A percentile compares a stretch with the other conserved stretches of the same genome.
These are phyloP conservation scores for Pseudomassariella vexata DNA, from an alignment of 2,329 filamentous ascomycete species.

Conservation along the genomic window DNA sequence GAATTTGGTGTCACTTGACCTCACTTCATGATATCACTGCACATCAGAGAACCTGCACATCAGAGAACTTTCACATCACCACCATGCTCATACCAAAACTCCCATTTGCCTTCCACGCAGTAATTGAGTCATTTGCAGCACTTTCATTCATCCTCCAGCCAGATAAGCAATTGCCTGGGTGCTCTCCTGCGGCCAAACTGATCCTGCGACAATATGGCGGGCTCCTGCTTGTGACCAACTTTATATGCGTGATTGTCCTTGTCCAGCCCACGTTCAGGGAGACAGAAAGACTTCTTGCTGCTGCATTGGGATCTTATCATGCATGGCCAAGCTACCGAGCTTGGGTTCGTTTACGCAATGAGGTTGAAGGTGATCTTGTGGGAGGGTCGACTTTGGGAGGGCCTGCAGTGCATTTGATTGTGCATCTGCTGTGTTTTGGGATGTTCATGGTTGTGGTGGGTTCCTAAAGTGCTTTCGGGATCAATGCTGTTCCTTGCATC, in stretches of 20 bases:
- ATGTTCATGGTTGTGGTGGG: conserved; percentile 24
- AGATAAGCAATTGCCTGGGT: conserved; percentile 33
- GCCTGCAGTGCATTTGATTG: conserved; percentile 36
- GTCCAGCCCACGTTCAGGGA: conserved; percentile 23
- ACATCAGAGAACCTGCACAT: no score
- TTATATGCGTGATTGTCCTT: conserved; percentile 34
- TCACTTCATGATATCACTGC: no score
- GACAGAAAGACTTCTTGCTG: conserved; percentile 26
- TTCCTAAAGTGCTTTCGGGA: not conserved
- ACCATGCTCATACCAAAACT: conserved; percentile 16
- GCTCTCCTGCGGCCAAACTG: conserved; percentile 32
- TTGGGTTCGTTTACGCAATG: conserved; percentile 23
- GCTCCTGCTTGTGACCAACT: conserved; percentile 36
- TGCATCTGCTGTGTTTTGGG: conserved; percentile 32
- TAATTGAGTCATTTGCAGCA: conserved; percentile 36
- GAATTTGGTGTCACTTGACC: no score
- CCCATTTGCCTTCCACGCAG: conserved; percentile 31
- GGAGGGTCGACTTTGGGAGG: conserved; percentile 33
- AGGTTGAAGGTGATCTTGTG: conserved; percentile 9
- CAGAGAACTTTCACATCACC: not conserved
- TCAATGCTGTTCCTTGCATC: no score
- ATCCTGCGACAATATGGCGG: conserved; percentile 43
- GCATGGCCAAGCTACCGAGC: conserved; percentile 42
- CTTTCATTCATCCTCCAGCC: conserved; percentile 39
- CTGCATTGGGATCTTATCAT: conserved; percentile 42